Evolutionary conservation across 129 eudicot genomes (phyloP).

Genomic region (Artemisia annua): DNA sequence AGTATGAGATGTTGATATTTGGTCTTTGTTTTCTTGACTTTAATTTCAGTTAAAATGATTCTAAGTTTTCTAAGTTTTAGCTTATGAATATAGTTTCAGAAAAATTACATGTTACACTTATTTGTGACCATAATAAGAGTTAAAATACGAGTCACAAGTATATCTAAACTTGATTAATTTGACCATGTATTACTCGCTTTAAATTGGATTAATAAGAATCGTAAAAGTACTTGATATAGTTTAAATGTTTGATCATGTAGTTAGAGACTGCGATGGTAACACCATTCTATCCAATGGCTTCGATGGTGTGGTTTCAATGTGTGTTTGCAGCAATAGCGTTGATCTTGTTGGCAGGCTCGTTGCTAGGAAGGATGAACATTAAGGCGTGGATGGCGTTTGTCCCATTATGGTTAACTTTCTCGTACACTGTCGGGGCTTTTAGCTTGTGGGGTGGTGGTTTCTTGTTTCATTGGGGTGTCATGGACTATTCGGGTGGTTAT

Average conservation of each 20-base stretch:
- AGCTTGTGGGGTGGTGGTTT: slow-evolving; percentile 76
- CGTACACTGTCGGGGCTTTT: slow-evolving; percentile 65
- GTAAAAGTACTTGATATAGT: background rate
- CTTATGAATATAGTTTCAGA: too few species aligned
- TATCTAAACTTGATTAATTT: too few species aligned
- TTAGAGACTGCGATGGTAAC: slow-evolving; percentile 48
- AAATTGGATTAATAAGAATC: too few species aligned
- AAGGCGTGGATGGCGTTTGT: slow-evolving; percentile 80
- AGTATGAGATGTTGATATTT: too few species aligned
- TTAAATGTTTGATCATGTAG: background rate
- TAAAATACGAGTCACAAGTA: too few species aligned
- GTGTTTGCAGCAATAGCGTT: slow-evolving; percentile 59
- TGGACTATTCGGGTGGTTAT: slow-evolving; percentile 65
- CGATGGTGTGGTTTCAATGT: slow-evolving; percentile 75
- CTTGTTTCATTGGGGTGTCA: slow-evolving; percentile 67
- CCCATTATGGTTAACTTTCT: slow-evolving; percentile 61
- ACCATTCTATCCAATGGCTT: slow-evolving; percentile 63
- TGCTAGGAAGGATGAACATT: slow-evolving; percentile 73
- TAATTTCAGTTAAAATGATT: too few species aligned
- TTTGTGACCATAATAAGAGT: background rate
- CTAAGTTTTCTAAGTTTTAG: too few species aligned
- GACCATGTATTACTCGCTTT: too few species aligned
- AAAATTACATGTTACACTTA: too few species aligned
- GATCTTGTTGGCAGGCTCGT: slow-evolving; percentile 57
- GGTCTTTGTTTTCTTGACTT: too few species aligned